Percentiles rank a stretch among this genome's conserved stretches.
Conservation (phyloP, 768 basidiomycete species). For the Trametes sanguinea region DNA sequence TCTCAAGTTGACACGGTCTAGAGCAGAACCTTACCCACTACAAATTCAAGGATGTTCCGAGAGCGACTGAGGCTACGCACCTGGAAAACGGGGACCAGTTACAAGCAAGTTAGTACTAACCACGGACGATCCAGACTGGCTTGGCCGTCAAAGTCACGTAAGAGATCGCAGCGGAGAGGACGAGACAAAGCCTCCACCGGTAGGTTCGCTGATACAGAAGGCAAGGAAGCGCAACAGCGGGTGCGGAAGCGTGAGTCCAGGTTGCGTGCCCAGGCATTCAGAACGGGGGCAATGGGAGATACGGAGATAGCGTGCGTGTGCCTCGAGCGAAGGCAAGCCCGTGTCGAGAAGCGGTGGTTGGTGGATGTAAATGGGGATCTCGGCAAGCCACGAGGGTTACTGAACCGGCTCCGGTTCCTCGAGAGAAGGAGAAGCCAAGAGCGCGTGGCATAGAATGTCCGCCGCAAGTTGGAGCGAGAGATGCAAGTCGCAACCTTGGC, state of each 20-base stretch:
- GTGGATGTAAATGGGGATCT: slow-evolving; percentile 16
- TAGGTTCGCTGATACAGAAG: not conserved
- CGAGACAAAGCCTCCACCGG: not conserved
- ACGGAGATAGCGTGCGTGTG: slow-evolving; percentile 17
- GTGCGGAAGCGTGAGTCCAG: not conserved
- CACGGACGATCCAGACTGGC: not conserved
- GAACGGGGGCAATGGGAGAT: not conserved
- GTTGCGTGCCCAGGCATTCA: not conserved
- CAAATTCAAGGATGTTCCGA: not conserved
- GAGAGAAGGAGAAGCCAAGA: not conserved
- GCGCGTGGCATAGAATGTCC: not conserved
- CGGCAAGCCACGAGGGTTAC: not conserved
- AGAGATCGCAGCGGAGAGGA: not conserved
- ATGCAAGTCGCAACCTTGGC: too few species aligned
- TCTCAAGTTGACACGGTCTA: not conserved
- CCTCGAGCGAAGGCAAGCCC: not conserved
- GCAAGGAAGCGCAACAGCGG: not conserved
- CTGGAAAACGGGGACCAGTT: not conserved
- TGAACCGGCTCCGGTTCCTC: not conserved
- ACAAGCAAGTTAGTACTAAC: not conserved
- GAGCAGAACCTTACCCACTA: not conserved
- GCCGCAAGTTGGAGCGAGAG: not conserved
- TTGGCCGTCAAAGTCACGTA: not conserved
- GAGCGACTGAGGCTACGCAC: not conserved
- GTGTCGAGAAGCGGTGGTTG: not conserved